Evolutionary conservation across 2,329 filamentous ascomycete species (phyloP).

Genomic region (Lachnellula hyalina): DNA sequence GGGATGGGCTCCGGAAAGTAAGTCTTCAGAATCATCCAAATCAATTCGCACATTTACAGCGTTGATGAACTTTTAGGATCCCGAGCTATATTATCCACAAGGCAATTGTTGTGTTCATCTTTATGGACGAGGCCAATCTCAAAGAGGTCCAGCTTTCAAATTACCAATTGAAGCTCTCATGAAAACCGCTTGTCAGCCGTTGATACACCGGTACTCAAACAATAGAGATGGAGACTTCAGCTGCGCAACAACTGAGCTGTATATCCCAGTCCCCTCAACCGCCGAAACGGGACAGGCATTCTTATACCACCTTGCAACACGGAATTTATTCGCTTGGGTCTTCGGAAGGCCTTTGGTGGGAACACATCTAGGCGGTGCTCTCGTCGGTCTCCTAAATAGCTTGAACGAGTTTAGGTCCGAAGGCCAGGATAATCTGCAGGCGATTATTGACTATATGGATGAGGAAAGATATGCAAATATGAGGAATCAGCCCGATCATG

Average conservation of each 20-base stretch:
- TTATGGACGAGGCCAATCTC: slow-evolving; percentile 59
- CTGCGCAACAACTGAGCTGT: slow-evolving; percentile 47
- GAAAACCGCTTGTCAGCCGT: slow-evolving; percentile 50
- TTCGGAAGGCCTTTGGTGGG: slow-evolving; percentile 63
- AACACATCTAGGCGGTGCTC: slow-evolving; percentile 54
- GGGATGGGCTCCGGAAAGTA: slow-evolving; percentile 43
- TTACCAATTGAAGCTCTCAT: slow-evolving; percentile 56
- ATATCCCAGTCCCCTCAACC: slow-evolving; percentile 59
- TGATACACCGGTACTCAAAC: slow-evolving; percentile 46
- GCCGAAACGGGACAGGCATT: slow-evolving; percentile 50
- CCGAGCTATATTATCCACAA: slow-evolving; percentile 62
- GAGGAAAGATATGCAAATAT: slow-evolving; percentile 66
- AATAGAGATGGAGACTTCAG: slow-evolving; percentile 11
- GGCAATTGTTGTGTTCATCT: slow-evolving; percentile 69
- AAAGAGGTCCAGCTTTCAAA: slow-evolving; percentile 61
- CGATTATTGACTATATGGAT: slow-evolving; percentile 61
- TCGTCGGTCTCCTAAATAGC: slow-evolving; percentile 60
- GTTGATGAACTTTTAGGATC: slow-evolving; percentile 46
- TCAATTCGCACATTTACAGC: too few species aligned
- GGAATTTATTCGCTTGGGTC: slow-evolving; percentile 73
- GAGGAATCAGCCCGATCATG: slow-evolving; percentile 59
- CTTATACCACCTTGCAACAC: slow-evolving; percentile 60
- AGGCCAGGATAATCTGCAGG: slow-evolving; percentile 51
- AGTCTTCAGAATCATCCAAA: slow-evolving; percentile 12
- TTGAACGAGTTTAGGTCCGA: slow-evolving; percentile 56